Evolutionary conservation across 2,329 filamentous ascomycete genomes (phyloP).

Genomic region (Trichoderma sp.): DNA sequence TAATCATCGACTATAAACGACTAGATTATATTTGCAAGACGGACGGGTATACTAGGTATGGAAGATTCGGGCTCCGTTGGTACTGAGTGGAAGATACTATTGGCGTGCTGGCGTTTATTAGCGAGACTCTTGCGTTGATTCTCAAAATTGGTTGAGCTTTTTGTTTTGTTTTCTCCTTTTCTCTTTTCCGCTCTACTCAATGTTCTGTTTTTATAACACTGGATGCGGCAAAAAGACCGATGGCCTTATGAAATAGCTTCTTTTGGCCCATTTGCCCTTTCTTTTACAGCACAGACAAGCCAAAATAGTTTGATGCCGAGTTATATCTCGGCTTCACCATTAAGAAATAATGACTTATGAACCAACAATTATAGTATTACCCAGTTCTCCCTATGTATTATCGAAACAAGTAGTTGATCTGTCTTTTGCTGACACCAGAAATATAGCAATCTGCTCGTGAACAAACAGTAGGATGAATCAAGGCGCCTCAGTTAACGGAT

Average conservation of each 20-base stretch:
- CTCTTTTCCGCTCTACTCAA: not conserved
- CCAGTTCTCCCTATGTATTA: not conserved
- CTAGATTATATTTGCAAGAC: not conserved
- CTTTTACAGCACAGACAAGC: not conserved
- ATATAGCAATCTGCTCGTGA: not conserved
- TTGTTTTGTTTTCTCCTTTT: not conserved
- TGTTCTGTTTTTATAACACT: not conserved
- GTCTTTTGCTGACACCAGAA: no score
- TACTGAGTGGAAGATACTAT: not conserved
- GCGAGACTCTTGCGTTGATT: not conserved
- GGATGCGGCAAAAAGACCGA: not conserved
- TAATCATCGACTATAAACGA: not conserved
- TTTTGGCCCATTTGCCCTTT: not conserved
- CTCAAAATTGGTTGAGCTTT: not conserved
- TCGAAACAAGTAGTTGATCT: not conserved
- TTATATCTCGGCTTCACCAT: not conserved
- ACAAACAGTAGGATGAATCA: no score
- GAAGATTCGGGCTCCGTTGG: not conserved
- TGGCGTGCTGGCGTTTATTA: not conserved
- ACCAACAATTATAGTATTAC: not conserved
- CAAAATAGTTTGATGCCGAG: not conserved
- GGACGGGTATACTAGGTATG: not conserved
- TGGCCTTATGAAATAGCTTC: not conserved
- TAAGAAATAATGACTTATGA: conserved; percentile 10
- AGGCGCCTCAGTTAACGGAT: no score